Conservation (phyloP, 139 green algal species). For the Volvox reticuliferus region DNA sequence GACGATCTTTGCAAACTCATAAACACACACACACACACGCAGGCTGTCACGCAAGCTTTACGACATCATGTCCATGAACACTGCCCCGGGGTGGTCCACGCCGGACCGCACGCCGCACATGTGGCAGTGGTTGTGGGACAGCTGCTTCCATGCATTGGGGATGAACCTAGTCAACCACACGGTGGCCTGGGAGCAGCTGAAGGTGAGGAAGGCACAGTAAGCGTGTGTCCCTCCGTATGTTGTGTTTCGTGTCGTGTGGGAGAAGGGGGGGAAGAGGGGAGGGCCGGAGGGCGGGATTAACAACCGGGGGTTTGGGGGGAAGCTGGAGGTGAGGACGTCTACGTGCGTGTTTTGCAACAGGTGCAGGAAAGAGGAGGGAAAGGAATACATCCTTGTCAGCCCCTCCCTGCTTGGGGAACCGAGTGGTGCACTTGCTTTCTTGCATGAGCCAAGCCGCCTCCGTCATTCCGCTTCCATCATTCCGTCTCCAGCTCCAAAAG, state of each 20-base stretch:
- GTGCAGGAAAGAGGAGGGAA: too few species aligned
- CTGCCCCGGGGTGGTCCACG: slow-evolving; percentile 16
- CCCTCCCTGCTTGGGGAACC: too few species aligned
- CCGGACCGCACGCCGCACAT: slow-evolving; percentile 34
- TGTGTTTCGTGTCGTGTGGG: background rate
- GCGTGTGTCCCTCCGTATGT: too few species aligned
- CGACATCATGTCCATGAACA: slow-evolving; percentile 41
- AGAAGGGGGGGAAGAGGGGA: background rate
- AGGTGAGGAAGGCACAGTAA: background rate
- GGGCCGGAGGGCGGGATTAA: background rate
- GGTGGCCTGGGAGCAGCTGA: slow-evolving; percentile 23
- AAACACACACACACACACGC: background rate
- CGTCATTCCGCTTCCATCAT: too few species aligned
- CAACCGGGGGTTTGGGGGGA: too few species aligned
- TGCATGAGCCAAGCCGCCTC: too few species aligned
- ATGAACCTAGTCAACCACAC: slow-evolving; percentile 41
- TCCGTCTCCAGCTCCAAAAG: too few species aligned
- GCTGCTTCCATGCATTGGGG: slow-evolving; percentile 43
- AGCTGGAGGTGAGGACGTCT: background rate
- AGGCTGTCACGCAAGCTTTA: slow-evolving; percentile 38
- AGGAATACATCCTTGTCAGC: too few species aligned
- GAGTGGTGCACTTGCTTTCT: too few species aligned
- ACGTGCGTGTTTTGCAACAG: too few species aligned
- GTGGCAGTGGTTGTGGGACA: slow-evolving; percentile 45
- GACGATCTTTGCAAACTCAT: too few species aligned